phyloP scores from a whole-genome alignment of 2,329 filamentous ascomycete species.

The Alternaria novae-zelandiae region DNA sequence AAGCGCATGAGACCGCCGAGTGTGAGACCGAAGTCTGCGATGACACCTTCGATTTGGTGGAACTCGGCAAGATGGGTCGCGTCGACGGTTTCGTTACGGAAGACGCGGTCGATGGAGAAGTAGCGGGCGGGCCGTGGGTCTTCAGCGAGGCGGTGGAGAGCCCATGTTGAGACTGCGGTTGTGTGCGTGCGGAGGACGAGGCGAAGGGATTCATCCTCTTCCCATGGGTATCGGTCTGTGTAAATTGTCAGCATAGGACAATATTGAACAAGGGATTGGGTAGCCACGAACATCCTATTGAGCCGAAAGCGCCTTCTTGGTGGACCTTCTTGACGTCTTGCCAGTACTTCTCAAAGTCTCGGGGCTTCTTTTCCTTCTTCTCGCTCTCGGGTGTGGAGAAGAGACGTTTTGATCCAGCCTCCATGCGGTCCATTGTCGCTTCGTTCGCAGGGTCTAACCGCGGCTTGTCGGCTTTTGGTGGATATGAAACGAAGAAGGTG shows the following conservation, averaged over 20 bases:
- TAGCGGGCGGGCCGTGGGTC: constrained; percentile 88
- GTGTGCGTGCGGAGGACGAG: constrained; percentile 96
- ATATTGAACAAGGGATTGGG: background rate
- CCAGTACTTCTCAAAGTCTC: constrained; percentile 85
- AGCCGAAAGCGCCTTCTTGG: constrained; percentile 89
- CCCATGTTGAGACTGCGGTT: constrained; percentile 87
- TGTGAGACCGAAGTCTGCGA: constrained; percentile 93
- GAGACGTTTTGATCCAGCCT: constrained; percentile 58
- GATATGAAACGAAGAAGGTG: constrained; percentile 97
- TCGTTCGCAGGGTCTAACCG: constrained; percentile 61
- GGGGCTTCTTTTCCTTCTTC: constrained; percentile 58
- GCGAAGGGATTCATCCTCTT: constrained; percentile 81
- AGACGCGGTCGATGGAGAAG: constrained; percentile 98
- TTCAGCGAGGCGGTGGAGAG: constrained; percentile 87
- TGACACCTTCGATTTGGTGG: constrained; percentile 98
- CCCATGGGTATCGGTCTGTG: constrained; percentile 85
- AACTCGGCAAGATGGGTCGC: constrained; percentile 97
- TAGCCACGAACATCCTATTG: constrained; percentile 70
- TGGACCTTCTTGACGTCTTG: constrained; percentile 87
- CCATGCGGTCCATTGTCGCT: constrained; percentile 57
- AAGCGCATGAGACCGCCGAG: constrained; percentile 92
- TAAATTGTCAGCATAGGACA: background rate
- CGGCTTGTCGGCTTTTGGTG: constrained; percentile 72
- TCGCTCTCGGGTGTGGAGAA: constrained; percentile 60
- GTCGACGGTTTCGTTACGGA: constrained; percentile 97